phyloP scores from a whole-genome alignment of 768 basidiomycete genomes.

The Asterophora parasitica region DNA sequence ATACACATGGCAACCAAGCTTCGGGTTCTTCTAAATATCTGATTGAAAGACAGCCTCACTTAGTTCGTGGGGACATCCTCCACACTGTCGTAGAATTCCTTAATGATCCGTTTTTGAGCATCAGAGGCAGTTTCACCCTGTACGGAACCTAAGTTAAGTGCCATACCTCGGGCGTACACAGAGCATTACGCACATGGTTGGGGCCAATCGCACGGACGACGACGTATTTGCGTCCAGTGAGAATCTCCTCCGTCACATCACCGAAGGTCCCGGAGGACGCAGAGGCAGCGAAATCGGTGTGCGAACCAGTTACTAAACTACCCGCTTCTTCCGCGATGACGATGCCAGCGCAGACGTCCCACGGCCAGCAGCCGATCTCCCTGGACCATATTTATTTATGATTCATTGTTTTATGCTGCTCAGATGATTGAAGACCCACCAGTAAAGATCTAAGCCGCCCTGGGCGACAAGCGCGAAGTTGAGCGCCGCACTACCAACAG shows the following conservation, averaged over 20 bases:
- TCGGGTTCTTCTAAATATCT: background rate
- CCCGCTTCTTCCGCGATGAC: conserved; percentile 92
- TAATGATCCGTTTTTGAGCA: conserved; percentile 75
- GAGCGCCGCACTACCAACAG: conserved; percentile 79
- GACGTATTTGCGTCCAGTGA: conserved; percentile 77
- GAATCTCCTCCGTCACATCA: conserved; percentile 61
- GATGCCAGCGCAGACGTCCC: conserved; percentile 91
- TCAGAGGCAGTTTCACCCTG: conserved; percentile 60
- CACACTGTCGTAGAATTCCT: conserved; percentile 83
- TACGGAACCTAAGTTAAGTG: background rate
- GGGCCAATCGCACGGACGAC: conserved; percentile 69
- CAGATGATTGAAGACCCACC: conserved; percentile 36
- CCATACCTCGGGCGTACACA: background rate
- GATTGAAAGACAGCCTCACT: background rate
- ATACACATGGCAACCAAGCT: background rate
- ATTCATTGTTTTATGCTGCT: background rate
- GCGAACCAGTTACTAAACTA: conserved; percentile 69
- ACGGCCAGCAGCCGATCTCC: conserved; percentile 81
- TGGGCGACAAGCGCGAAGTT: conserved; percentile 85
- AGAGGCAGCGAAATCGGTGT: conserved; percentile 38
- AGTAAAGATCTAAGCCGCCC: conserved; percentile 84
- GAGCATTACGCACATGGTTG: conserved; percentile 36
- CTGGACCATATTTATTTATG: conserved; percentile 26
- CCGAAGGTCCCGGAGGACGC: conserved; percentile 40
- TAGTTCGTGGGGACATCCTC: conserved; percentile 62